Evolutionary conservation across 2,329 filamentous ascomycete species (phyloP), one percentile per base, ranked within the genome.

Genomic region (Colletotrichum sp.): DNA sequence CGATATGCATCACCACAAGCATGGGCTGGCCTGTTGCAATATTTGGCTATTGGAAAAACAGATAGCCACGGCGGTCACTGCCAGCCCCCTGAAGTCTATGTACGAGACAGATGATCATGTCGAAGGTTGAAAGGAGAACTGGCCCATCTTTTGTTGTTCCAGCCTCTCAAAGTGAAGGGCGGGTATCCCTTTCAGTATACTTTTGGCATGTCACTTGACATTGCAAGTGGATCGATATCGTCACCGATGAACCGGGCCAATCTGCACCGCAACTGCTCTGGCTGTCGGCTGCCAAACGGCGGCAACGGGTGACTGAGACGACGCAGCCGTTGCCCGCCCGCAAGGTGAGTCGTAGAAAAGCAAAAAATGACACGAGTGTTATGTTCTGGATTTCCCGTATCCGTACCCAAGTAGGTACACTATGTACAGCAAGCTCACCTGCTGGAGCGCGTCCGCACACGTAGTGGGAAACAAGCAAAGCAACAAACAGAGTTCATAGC

Each of bases 401-500:
- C 39, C 49, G 28, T 68, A 32, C 64, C 28, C 34, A 36, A 36
- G 15, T 36, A 36, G 34, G 34, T 36, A 36, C 34, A 36, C 34
- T 36, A 36, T 36, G 62, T 21, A 24, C 26, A 24, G 15, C 21
- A 34, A 44, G n/a, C 30, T 30, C 57, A 32, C 26, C 57, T 60
- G 16, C 13, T 60, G 28, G 18, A 18, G 32, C n/a, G 18, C 59
- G 62, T 64, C 21, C 30, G 28, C 16, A 21, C 1, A 18, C n/a
- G 36, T 52, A 66, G 21, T n/a, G 63, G 63, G 24, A 52, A 49
- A 52, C n/a, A 64, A 65, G 24, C 26, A 49, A 57, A 36, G 39
- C 64, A 67, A 64, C n/a, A 68, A 75, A 73, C 73, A 73, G 59
- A 76, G 74, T 73, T 73, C 70, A 73, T 59, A 73, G 70, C 74